Evolutionary conservation across 495 filamentous ascomycete species (phyloP).

Genomic region (Cryomyces minteri): DNA sequence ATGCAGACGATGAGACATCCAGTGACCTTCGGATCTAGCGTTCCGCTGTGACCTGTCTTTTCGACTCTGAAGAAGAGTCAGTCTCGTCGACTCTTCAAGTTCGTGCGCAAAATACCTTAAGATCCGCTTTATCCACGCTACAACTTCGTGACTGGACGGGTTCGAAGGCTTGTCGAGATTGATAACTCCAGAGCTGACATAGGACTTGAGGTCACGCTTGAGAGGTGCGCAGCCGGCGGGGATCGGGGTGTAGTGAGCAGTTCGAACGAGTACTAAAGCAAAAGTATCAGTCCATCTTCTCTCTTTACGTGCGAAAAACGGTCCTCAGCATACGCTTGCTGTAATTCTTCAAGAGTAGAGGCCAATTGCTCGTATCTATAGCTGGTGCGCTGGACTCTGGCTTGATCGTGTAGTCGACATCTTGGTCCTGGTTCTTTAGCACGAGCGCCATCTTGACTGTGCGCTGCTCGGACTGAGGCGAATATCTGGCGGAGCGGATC

Average conservation of each 20-base stretch:
- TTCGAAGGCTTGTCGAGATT: slow-evolving; percentile 98
- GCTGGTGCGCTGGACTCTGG: slow-evolving; percentile 53
- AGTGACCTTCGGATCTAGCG: slow-evolving; percentile 85
- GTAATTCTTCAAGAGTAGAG: slow-evolving; percentile 84
- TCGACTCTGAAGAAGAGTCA: slow-evolving; percentile 43
- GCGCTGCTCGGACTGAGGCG: too few species aligned
- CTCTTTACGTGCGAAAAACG: too few species aligned
- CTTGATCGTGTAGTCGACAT: slow-evolving; percentile 70
- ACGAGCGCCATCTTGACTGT: too few species aligned
- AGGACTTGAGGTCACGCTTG: slow-evolving; percentile 85
- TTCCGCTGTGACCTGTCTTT: slow-evolving; percentile 95
- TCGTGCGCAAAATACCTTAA: slow-evolving; percentile 39
- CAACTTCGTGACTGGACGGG: slow-evolving; percentile 93
- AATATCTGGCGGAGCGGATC: too few species aligned
- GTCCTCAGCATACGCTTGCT: slow-evolving; percentile 39
- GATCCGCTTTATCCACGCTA: slow-evolving; percentile 96
- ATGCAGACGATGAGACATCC: slow-evolving; percentile 83
- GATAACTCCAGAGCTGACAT: slow-evolving; percentile 90
- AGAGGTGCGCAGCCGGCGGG: slow-evolving; percentile 70
- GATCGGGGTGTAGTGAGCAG: slow-evolving; percentile 87
- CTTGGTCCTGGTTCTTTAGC: slow-evolving; percentile 21
- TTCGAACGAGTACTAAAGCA: slow-evolving; percentile 57
- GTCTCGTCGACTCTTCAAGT: not conserved
- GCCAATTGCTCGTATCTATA: slow-evolving; percentile 66
- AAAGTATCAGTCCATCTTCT: not conserved